phyloP scores from a whole-genome alignment of 2,329 filamentous ascomycete species.

The Hypomyces rosellus region DNA sequence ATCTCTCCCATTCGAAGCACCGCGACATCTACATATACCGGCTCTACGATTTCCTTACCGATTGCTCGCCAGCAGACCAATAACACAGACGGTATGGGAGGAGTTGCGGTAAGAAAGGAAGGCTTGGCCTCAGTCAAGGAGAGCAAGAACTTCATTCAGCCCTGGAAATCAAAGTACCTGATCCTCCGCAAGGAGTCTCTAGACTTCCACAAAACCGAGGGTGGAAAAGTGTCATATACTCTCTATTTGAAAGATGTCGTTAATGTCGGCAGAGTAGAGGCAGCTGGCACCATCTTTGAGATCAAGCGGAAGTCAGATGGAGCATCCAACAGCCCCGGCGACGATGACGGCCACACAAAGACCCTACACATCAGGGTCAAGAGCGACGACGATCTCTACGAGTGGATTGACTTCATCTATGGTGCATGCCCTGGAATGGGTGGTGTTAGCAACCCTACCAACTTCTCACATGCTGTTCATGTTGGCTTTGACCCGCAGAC shows the following conservation, averaged over 20 bases:
- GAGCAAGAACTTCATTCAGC: constrained; percentile 75
- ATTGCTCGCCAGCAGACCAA: constrained; percentile 57
- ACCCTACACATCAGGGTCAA: constrained; percentile 91
- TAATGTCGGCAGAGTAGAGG: constrained; percentile 84
- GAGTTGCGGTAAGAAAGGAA: constrained; percentile 71
- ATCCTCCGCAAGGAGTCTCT: constrained; percentile 88
- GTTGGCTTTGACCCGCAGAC: constrained; percentile 95
- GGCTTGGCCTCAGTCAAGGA: constrained; percentile 86
- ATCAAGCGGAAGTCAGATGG: constrained; percentile 72
- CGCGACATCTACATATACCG: constrained; percentile 60
- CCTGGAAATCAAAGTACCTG: constrained; percentile 86
- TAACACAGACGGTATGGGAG: constrained; percentile 56
- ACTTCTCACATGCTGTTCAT: constrained; percentile 95
- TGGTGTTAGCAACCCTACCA: constrained; percentile 95
- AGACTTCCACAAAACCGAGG: constrained; percentile 90
- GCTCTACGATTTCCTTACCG: constrained; percentile 67
- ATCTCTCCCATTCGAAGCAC: constrained; percentile 64
- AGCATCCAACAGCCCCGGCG: constrained; percentile 63
- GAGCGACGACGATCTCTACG: constrained; percentile 92
- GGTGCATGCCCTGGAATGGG: constrained; percentile 95
- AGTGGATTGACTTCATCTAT: constrained; percentile 98
- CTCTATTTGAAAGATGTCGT: constrained; percentile 82
- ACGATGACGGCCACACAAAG: constrained; percentile 73
- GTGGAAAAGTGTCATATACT: constrained; percentile 79
- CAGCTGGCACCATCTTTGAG: constrained; percentile 87